Evolutionary conservation across 345 rosid species (phyloP), one percentile per base, ranked within the genome.

Genomic region (Geranium brycei): DNA sequence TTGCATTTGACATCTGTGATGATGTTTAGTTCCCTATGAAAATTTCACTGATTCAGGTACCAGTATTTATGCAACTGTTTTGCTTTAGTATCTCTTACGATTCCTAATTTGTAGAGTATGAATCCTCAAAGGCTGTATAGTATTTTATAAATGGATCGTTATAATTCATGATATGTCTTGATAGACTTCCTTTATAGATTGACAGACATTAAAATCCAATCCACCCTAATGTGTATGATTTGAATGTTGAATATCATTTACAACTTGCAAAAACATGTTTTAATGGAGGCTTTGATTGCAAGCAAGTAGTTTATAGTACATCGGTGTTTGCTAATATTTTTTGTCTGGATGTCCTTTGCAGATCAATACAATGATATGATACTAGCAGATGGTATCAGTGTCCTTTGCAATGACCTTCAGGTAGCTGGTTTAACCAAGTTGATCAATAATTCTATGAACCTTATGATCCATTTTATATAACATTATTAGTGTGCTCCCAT

Each of bases 381-480:
- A 59, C 60, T 83, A 61, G 91, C 74, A 30, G 95, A 88, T 67
- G 95, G 95, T 58, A 69, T 88, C 68, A 81, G 87, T 64, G 75
- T 81, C 61, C 87, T 88, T 32, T 88, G 91, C 83, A 84, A 72
- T 76, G 95, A 88, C 73, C 75, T 88, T 60, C 87, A 86, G 95
- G 95, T 86, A 23, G 28, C 28, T 23, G 28, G 28, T 23, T 23
- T 23, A 2, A 23, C 28, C 28, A 23, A 23, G 28, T 23, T 23
- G 28, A 23, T 23, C 28, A 23, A 23, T 23, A 23, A 23, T 23
- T 23, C 28, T 23, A 23, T 23, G 28, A 23, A 23, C 28, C 28
- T 23, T 2, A 23, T 23, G 28, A 23, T 1, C 28, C 28, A 23
- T 23, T 23, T 23, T 23, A 23, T 23, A 23, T 23, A 23, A 23